Conservation (phyloP, 306 rosid genomes). For the Prunus fruticosa region DNA sequence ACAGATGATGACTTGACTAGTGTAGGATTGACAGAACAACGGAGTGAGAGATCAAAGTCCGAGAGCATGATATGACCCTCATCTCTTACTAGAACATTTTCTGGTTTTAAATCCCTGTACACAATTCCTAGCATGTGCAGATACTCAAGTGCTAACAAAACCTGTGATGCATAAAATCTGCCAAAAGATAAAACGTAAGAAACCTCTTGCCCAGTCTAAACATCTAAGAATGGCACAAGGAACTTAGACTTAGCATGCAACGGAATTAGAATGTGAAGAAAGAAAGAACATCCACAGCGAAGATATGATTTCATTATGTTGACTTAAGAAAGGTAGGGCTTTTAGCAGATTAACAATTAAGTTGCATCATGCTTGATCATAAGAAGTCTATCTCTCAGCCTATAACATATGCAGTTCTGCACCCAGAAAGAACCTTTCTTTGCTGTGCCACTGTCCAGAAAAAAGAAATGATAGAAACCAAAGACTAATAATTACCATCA, state of each 20-base stretch:
- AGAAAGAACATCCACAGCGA: background rate
- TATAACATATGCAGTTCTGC: conserved; percentile 1
- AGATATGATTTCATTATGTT: background rate
- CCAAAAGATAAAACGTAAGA: conserved; percentile 25
- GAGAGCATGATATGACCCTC: conserved; percentile 97
- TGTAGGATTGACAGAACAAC: conserved; percentile 78
- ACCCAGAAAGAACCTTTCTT: background rate
- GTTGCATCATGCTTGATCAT: background rate
- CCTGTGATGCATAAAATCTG: conserved; percentile 82
- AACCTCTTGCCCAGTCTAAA: conserved; percentile 1
- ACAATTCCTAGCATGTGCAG: conserved; percentile 97
- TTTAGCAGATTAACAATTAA: background rate
- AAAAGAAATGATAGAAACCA: background rate
- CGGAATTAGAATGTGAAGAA: background rate
- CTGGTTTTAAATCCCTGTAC: conserved; percentile 89
- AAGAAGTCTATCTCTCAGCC: background rate
- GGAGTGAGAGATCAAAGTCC: conserved; percentile 83
- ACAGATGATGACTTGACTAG: conserved; percentile 77
- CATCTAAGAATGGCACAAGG: background rate
- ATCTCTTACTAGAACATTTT: conserved; percentile 79
- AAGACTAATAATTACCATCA: background rate
- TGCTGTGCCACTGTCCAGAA: background rate
- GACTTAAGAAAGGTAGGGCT: background rate
- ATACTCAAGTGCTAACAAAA: conserved; percentile 83
- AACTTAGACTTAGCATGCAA: background rate